These are phyloP conservation scores for Gigaspora rosea DNA, from an alignment of 192 early-diverging fungal species.

Conservation along the genomic window DNA sequence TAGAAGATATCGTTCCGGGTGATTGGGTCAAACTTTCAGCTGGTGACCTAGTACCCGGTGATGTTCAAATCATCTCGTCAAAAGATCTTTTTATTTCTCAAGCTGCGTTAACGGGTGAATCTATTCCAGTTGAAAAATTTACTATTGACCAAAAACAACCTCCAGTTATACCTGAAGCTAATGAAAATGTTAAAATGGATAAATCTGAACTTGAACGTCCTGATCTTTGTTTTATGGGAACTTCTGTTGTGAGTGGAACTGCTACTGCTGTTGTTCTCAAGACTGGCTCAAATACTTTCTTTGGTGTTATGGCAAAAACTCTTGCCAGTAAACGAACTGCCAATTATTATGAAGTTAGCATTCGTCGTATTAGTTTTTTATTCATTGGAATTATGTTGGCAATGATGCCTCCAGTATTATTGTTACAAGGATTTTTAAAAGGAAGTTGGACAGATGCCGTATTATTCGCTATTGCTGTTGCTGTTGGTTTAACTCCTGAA, in stretches of 20 bases:
- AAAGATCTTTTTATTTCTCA: constrained; percentile 55
- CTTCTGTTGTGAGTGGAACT: constrained; percentile 50
- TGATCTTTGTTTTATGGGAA: constrained; percentile 47
- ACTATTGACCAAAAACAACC: constrained; percentile 22
- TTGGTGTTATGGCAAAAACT: constrained; percentile 47
- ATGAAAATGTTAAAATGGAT: background rate
- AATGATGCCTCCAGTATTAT: constrained; percentile 50
- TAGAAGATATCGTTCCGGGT: constrained; percentile 49
- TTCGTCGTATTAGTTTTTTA: constrained; percentile 48
- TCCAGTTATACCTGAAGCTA: constrained; percentile 24
- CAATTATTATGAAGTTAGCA: constrained; percentile 51
- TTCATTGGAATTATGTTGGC: constrained; percentile 46
- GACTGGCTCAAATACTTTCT: constrained; percentile 49
- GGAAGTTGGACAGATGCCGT: constrained; percentile 40
- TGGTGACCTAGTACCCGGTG: constrained; percentile 48
- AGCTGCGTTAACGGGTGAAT: constrained; percentile 50
- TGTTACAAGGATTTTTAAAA: constrained; percentile 46
- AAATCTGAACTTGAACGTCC: constrained; percentile 38
- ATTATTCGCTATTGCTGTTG: constrained; percentile 51
- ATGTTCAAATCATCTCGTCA: constrained; percentile 43
- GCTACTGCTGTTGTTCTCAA: constrained; percentile 48
- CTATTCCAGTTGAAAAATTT: constrained; percentile 51
- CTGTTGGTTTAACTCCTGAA: constrained; percentile 56
- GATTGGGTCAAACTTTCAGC: constrained; percentile 48
- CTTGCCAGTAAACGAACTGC: constrained; percentile 34